A percentile compares a stretch with the other conserved stretches of the same genome.
Evolutionary conservation across 1,284 basidiomycete species (phyloP).

Genomic region (Sporisorium exsertum): DNA sequence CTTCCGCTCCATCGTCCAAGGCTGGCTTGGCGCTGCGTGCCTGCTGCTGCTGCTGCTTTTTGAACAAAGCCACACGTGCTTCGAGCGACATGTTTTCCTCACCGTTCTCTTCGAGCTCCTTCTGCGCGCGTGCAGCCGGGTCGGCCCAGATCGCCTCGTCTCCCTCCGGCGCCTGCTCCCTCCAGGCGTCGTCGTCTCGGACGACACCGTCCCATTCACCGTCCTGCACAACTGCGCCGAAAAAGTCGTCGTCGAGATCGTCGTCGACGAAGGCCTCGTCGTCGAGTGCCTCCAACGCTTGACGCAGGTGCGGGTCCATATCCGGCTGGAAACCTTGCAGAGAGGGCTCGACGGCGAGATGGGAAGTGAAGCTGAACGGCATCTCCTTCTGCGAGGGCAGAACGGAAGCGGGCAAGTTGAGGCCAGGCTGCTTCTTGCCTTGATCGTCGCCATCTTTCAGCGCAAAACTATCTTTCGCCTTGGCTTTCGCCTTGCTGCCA

Average conservation of each 20-base stretch:
- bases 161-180: constrained; percentile 62
- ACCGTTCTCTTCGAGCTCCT: constrained; percentile 35
- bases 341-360: constrained; percentile 49
- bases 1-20: constrained; percentile 20
- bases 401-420: constrained; percentile 76
- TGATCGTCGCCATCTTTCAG: constrained; percentile 40
- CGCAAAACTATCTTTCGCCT: constrained; percentile 46
- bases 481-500: constrained; percentile 49
- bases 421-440: constrained; percentile 7
- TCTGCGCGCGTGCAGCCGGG: constrained; percentile 45
- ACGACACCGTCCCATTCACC: constrained; percentile 62
- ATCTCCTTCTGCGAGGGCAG: constrained; percentile 55
- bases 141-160: constrained; percentile 64
- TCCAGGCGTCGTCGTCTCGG: constrained; percentile 53
- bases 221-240: constrained; percentile 76
- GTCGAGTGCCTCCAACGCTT: constrained; percentile 92
- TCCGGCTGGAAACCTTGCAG: constrained; percentile 88
- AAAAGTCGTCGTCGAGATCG: constrained; percentile 75
- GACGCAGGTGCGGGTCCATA: constrained; percentile 94
- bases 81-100: constrained; percentile 60
- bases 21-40: constrained; percentile 23
- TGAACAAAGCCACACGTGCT: constrained; percentile 65
- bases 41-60: constrained; percentile 51
- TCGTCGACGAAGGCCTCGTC: constrained; percentile 79
- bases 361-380: constrained; percentile 41